Evolutionary conservation across 2,329 filamentous ascomycete species (phyloP).

Genomic region (Tolypocladium tundrense): DNA sequence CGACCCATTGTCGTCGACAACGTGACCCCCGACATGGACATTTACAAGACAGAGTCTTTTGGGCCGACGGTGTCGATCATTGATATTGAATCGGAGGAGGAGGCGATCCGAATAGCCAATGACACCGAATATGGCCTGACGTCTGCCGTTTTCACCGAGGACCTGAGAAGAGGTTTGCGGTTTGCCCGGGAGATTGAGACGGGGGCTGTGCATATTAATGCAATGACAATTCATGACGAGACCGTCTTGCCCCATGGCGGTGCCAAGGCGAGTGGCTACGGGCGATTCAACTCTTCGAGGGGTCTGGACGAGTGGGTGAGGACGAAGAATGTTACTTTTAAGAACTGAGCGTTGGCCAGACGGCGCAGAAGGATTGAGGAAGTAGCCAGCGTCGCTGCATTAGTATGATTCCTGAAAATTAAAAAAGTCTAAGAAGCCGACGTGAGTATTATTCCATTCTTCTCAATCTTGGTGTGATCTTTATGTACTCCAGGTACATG

Average conservation of each 20-base stretch:
- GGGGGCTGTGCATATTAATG: conserved; percentile 59
- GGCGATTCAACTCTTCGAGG: conserved; percentile 43
- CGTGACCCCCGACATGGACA: conserved; percentile 55
- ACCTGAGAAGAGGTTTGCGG: conserved; percentile 48
- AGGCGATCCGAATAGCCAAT: conserved; percentile 65
- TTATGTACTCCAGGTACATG: too few relatives aligned
- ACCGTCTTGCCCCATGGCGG: conserved; percentile 54
- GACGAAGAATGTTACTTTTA: conserved; percentile 54
- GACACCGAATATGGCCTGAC: conserved; percentile 71
- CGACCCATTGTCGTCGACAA: conserved; percentile 57
- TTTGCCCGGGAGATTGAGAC: conserved; percentile 55
- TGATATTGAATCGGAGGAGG: conserved; percentile 56
- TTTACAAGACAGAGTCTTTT: conserved; percentile 68
- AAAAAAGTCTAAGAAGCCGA: too few relatives aligned
- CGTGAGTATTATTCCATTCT: too few relatives aligned
- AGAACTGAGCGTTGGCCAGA: conserved; percentile 12
- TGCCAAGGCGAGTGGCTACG: conserved; percentile 53
- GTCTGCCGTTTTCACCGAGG: conserved; percentile 61
- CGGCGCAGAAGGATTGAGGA: too few relatives aligned
- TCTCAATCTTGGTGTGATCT: too few relatives aligned
- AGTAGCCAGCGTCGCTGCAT: not conserved
- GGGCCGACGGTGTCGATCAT: conserved; percentile 64
- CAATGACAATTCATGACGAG: conserved; percentile 57
- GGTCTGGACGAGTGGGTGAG: conserved; percentile 53
- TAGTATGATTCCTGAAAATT: not conserved